phyloP scores from a whole-genome alignment of 768 basidiomycete species.

The Trichaptum fuscoviolaceum region DNA sequence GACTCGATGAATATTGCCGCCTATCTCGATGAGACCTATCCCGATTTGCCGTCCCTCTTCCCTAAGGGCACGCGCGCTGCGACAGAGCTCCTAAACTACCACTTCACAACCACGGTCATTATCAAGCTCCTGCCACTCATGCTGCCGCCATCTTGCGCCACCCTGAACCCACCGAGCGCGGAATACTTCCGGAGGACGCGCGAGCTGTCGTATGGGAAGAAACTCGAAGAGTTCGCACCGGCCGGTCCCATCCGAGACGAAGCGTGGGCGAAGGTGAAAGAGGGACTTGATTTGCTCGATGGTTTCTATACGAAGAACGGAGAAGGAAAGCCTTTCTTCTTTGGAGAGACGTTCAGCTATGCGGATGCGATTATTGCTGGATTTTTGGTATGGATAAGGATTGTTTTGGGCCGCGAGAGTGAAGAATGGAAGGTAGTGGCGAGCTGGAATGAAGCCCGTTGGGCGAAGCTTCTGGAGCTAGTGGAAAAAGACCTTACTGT shows the following conservation, averaged over 20 bases:
- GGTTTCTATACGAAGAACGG: constrained; percentile 19
- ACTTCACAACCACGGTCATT: constrained; percentile 11
- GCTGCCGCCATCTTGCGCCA: constrained; percentile 9
- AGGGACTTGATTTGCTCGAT: constrained; percentile 23
- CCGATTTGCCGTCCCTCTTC: constrained; percentile 35
- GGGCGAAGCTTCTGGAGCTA: constrained; percentile 27
- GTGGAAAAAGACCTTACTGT: constrained; percentile 23
- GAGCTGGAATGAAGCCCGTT: constrained; percentile 35
- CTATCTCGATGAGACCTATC: constrained; percentile 48
- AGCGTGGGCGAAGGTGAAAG: constrained; percentile 34
- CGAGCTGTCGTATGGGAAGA: constrained; percentile 26
- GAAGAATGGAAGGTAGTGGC: constrained; percentile 37
- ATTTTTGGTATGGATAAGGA: constrained; percentile 27
- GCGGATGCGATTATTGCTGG: constrained; percentile 36
- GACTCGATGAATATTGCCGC: constrained; percentile 43
- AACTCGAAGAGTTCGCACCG: constrained; percentile 32
- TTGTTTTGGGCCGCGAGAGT: constrained; percentile 31
- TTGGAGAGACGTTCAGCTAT: constrained; percentile 33
- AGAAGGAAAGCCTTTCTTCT: constrained; percentile 26
- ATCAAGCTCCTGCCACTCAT: constrained; percentile 7
- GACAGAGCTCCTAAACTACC: constrained; percentile 31
- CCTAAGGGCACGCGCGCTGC: constrained; percentile 33
- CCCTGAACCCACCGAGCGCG: constrained; percentile 30
- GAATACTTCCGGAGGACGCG: constrained; percentile 36
- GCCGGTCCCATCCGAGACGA: constrained; percentile 23